Evolutionary conservation across 2,329 filamentous ascomycete species (phyloP).

Genomic region (Dactylonectria macrodidyma): DNA sequence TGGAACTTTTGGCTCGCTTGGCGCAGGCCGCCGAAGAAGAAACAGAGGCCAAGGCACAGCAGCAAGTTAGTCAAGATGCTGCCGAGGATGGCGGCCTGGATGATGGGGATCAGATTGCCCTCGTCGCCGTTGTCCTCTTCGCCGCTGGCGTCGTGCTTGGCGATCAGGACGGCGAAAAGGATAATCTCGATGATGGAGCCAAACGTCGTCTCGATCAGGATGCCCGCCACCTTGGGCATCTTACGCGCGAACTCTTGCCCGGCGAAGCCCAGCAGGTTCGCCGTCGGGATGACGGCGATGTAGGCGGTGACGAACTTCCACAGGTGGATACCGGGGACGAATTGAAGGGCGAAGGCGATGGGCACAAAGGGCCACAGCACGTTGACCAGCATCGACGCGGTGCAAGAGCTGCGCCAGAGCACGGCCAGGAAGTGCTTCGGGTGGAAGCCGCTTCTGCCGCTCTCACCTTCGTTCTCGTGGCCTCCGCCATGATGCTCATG

Average conservation of each 20-base stretch:
- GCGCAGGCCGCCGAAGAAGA: conserved; percentile 75
- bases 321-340: conserved; percentile 52
- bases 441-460: conserved; percentile 60
- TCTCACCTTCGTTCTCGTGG: conserved; percentile 58
- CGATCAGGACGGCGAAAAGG: conserved; percentile 75
- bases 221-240: conserved; percentile 73
- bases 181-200: conserved; percentile 79
- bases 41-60: conserved; percentile 77
- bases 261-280: conserved; percentile 63
- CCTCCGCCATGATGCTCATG: conserved; percentile 24
- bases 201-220: conserved; percentile 66
- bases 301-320: conserved; percentile 64
- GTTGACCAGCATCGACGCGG: conserved; percentile 62
- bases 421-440: conserved; percentile 59
- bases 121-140: conserved; percentile 47
- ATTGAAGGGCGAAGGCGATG: conserved; percentile 60
- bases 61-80: conserved; percentile 79
- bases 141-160: conserved; percentile 45
- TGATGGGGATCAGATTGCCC: conserved; percentile 68
- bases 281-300: conserved; percentile 64
- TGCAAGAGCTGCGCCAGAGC: conserved; percentile 60
- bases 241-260: conserved; percentile 75
- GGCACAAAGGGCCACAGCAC: conserved; percentile 65
- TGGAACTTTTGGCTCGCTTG: conserved; percentile 74
- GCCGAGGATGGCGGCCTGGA: conserved; percentile 78